Evolutionary conservation across 2,329 filamentous ascomycete genomes (phyloP).

Genomic region (Lojkania enalia): DNA sequence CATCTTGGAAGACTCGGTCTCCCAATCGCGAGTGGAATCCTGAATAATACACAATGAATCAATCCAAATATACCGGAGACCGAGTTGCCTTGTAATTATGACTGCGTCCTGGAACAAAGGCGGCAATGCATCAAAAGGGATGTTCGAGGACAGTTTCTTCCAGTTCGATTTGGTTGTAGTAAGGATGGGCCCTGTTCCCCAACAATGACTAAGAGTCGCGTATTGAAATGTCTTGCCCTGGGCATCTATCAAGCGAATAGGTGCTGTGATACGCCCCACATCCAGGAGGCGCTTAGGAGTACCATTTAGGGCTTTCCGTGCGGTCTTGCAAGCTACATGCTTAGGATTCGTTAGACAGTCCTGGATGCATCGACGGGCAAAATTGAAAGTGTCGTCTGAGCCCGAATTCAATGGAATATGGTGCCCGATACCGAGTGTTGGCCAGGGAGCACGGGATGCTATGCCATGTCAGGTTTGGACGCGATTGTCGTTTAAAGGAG

Average conservation of each 20-base stretch:
- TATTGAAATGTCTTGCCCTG: conserved; percentile 35
- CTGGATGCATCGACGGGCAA: conserved; percentile 37
- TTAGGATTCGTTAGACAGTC: conserved; percentile 37
- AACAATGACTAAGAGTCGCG: conserved; percentile 36
- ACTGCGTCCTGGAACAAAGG: conserved; percentile 33
- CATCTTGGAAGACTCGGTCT: conserved; percentile 40
- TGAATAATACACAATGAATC: conserved; percentile 43
- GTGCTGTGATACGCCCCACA: conserved; percentile 32
- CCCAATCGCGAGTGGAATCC: conserved; percentile 38
- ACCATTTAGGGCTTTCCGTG: conserved; percentile 21
- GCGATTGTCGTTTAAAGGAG: too few species aligned
- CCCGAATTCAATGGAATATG: conserved; percentile 35
- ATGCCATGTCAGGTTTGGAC: too few species aligned
- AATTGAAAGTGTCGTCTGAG: conserved; percentile 39
- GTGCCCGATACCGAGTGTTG: conserved; percentile 33
- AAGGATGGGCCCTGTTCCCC: conserved; percentile 29
- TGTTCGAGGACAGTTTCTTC: conserved; percentile 28
- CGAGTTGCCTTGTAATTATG: conserved; percentile 37
- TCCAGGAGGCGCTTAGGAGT: conserved; percentile 36
- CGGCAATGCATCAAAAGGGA: conserved; percentile 31
- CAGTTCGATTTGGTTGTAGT: conserved; percentile 35
- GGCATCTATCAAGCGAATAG: conserved; percentile 38
- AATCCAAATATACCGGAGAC: conserved; percentile 41
- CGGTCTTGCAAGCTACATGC: conserved; percentile 29
- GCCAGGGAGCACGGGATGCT: conserved; percentile 37